Percentiles rank a stretch among this genome's conserved stretches.
Evolutionary conservation across 2,329 filamentous ascomycete species (phyloP).

Genomic region (Onygenales sp.): DNA sequence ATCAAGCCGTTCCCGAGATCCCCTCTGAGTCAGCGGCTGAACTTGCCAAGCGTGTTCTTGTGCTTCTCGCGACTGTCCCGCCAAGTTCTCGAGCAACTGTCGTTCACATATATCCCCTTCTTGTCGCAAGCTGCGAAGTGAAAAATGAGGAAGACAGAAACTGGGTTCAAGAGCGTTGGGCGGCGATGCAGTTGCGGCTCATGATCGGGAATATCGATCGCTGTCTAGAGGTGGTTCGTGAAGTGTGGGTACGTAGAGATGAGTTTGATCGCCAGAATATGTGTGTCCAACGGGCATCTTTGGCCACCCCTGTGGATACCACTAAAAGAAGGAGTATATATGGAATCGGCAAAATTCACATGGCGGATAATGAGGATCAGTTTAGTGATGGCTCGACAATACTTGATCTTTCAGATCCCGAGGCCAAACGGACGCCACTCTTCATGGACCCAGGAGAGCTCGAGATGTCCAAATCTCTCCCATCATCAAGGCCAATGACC

Average conservation of each 20-base stretch:
- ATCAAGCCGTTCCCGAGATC: conserved; percentile 60
- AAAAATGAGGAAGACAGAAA: conserved; percentile 49
- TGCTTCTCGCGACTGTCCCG: conserved; percentile 54
- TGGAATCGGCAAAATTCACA: background rate
- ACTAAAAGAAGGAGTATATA: conserved; percentile 6
- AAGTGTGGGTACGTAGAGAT: conserved; percentile 59
- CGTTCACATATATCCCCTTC: conserved; percentile 60
- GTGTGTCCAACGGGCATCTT: conserved; percentile 17
- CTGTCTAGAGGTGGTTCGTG: conserved; percentile 53
- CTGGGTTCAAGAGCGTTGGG: conserved; percentile 57
- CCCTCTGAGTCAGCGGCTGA: conserved; percentile 48
- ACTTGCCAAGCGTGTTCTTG: conserved; percentile 53
- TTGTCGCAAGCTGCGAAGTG: conserved; percentile 58
- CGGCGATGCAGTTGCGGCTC: conserved; percentile 50
- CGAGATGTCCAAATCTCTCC: background rate
- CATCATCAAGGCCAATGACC: conserved; percentile 6
- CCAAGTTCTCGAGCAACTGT: conserved; percentile 54
- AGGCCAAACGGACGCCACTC: background rate
- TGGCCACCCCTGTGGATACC: conserved; percentile 13
- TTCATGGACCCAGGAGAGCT: conserved; percentile 16
- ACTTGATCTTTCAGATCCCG: background rate
- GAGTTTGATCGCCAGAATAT: conserved; percentile 36
- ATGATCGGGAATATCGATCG: conserved; percentile 60
- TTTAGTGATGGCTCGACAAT: background rate
- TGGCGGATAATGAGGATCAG: background rate